Base-by-base conservation (phyloP, 768 basidiomycete genomes). In the Collybiopsis confluens region DNA sequence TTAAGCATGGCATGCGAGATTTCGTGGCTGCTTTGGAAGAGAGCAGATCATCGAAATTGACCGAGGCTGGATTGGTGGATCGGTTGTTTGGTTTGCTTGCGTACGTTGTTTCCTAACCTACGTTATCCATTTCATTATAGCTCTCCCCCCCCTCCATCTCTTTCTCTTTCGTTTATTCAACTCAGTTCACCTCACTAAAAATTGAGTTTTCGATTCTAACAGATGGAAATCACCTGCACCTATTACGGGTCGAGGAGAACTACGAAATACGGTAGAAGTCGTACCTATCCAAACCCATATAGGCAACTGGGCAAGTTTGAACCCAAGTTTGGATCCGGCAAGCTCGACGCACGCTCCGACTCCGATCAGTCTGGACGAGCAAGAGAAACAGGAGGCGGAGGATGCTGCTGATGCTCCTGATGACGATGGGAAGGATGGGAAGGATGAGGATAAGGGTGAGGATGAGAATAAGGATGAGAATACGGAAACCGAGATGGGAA, bases 221-320 rank as follows among this genome's bases (percentile, higher is more conserved):
- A 82, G 80, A 41, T 81, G 79, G 73, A 70, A 68, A 54, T 67
- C 74, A 50, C 61, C 74, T 59, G 69, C 73, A 55, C 65, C 76
- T 55, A 70, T 83, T 53, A 66, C 63, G 18, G 69, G 76, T 54
- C 83, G 80, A 40, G 70, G 70, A 52, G 77, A 84, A 41, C 73
- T 86, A 59, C 79, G 73, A 58, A 78, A 81, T 56, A 83, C 86
- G n/a, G 74, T 90, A 3, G 75, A 80, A 23, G 83, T 86, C 44
- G 66, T 71, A 28, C 86, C 87, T n/a, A 23, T 86, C 23, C 58
- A 56, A 26, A 59, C 76, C 46, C 1, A 5, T 6, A 33, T 33
- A 33, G 5, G 6, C 5, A 33, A 33, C 2, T 26, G 40, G 23
- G 27, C 38, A 1, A 41, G 16, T 7, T n/a, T n/a, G 4, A 7